Percentiles rank a stretch among this genome's conserved stretches.
Evolutionary conservation across 1,139 yeast genomes (phyloP).

Genomic region (Blastobotrys serpentis): DNA sequence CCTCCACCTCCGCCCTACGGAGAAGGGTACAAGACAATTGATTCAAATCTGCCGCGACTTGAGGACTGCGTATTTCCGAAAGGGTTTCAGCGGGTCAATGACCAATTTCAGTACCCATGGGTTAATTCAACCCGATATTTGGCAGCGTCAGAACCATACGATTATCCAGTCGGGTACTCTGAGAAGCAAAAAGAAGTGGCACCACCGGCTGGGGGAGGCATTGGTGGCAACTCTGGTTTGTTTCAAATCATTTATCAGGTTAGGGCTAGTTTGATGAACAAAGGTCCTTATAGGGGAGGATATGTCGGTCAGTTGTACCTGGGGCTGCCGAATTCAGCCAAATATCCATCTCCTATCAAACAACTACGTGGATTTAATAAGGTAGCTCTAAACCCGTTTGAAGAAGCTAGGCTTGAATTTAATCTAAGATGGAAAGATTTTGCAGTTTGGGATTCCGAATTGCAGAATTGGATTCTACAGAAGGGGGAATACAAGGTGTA

Average conservation of each 20-base stretch:
- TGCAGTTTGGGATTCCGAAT: slow-evolving; percentile 56
- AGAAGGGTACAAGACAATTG: slow-evolving; percentile 23
- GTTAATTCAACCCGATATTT: slow-evolving; percentile 27
- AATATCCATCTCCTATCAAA: slow-evolving; percentile 47
- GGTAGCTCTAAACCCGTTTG: slow-evolving; percentile 49
- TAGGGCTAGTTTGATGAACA: slow-evolving; percentile 49
- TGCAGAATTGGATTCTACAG: slow-evolving; percentile 62
- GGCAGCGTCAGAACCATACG: slow-evolving; percentile 41
- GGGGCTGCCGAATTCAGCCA: slow-evolving; percentile 49
- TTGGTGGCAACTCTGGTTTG: slow-evolving; percentile 52
- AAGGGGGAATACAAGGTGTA: slow-evolving; percentile 57
- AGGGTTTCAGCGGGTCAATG: slow-evolving; percentile 22
- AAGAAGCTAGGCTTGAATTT: slow-evolving; percentile 44
- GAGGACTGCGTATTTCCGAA: slow-evolving; percentile 51
- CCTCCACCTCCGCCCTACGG: slow-evolving; percentile 51
- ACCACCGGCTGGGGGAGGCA: slow-evolving; percentile 56
- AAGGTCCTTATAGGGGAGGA: slow-evolving; percentile 52
- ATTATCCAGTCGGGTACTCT: slow-evolving; percentile 54
- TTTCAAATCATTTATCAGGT: slow-evolving; percentile 51
- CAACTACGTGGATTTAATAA: slow-evolving; percentile 62
- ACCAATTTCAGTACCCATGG: slow-evolving; percentile 35
- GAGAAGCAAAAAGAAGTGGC: slow-evolving; percentile 42
- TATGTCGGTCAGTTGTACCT: slow-evolving; percentile 58
- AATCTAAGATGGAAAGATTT: slow-evolving; percentile 55
- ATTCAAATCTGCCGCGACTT: slow-evolving; percentile 45